These are phyloP conservation scores for Tuber umbilicatum DNA, from an alignment of 495 filamentous ascomycete genomes.

Conservation along the genomic window DNA sequence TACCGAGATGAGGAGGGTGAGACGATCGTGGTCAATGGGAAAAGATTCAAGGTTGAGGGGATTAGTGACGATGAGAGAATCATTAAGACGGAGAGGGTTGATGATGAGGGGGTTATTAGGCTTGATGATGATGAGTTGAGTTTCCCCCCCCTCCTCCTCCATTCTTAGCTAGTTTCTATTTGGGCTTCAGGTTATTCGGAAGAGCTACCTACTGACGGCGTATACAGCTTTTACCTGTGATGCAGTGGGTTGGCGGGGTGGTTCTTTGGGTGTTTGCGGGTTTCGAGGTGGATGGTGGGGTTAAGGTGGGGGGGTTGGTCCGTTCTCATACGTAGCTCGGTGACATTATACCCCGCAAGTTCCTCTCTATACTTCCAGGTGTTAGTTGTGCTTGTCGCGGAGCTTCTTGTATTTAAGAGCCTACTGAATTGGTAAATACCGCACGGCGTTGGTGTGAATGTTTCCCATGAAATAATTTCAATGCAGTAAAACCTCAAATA, in stretches of 20 bases:
- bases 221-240: neutral
- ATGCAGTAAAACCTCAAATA: neutral
- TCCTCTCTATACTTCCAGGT: neutral
- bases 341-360: neutral
- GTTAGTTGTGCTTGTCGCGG: neutral
- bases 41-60: neutral
- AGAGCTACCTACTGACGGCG: neutral
- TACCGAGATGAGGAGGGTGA: neutral
- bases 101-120: constrained; percentile 20
- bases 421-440: neutral
- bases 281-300: neutral
- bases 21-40: neutral
- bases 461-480: neutral
- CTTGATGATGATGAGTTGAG: constrained; percentile 35
- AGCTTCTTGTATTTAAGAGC: neutral
- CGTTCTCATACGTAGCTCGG: neutral
- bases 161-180: neutral
- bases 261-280: neutral
- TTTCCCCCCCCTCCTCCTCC: neutral
- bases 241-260: neutral
- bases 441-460: neutral
- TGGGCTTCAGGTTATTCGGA: neutral
- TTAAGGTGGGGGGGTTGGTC: neutral
- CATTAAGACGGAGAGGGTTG: constrained; percentile 21
- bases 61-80: constrained; percentile 17